Percentiles rank a stretch among this genome's conserved stretches.
Evolutionary conservation across 2,329 filamentous ascomycete species (phyloP).

Genomic region (Sordariomycetes sp.): DNA sequence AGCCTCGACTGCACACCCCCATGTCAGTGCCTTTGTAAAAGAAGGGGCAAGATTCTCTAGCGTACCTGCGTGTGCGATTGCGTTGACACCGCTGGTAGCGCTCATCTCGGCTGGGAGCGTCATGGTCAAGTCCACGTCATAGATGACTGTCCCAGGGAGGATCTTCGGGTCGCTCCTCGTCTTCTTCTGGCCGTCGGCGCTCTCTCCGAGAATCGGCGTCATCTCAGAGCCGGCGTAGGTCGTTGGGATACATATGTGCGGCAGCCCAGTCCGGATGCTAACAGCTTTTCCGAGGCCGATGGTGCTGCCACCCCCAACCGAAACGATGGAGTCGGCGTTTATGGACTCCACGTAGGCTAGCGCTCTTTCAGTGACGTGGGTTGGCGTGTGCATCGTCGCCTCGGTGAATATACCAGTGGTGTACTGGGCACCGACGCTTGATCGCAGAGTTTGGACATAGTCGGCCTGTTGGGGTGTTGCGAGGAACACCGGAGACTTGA

Average conservation of each 20-base stretch:
- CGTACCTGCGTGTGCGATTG: slow-evolving; percentile 46
- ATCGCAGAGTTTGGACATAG: slow-evolving; percentile 6
- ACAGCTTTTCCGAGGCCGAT: slow-evolving; percentile 52
- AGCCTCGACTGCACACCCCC: slow-evolving; percentile 37
- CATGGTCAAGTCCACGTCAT: slow-evolving; percentile 55
- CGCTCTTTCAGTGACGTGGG: slow-evolving; percentile 44
- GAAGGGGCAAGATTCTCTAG: neutral
- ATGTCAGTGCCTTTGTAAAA: neutral
- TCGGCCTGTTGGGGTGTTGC: slow-evolving; percentile 41
- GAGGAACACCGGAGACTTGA: slow-evolving; percentile 41
- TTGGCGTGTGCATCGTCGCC: slow-evolving; percentile 54
- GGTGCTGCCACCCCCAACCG: slow-evolving; percentile 51
- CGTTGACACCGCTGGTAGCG: slow-evolving; percentile 52
- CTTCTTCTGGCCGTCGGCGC: slow-evolving; percentile 43
- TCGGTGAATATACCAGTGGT: slow-evolving; percentile 29
- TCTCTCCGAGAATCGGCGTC: slow-evolving; percentile 55
- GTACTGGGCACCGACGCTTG: slow-evolving; percentile 10
- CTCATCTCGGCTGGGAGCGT: slow-evolving; percentile 41
- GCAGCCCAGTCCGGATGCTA: slow-evolving; percentile 39
- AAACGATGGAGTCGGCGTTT: slow-evolving; percentile 43
- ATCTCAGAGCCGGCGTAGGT: slow-evolving; percentile 54
- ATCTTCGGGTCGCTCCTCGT: slow-evolving; percentile 48
- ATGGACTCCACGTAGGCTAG: slow-evolving; percentile 31
- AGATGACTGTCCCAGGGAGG: slow-evolving; percentile 49
- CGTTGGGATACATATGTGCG: slow-evolving; percentile 47